A percentile compares a stretch with the other conserved stretches of the same genome.
phyloP scores from a whole-genome alignment of 495 filamentous ascomycete species.

The Aeminium ludgeri region DNA sequence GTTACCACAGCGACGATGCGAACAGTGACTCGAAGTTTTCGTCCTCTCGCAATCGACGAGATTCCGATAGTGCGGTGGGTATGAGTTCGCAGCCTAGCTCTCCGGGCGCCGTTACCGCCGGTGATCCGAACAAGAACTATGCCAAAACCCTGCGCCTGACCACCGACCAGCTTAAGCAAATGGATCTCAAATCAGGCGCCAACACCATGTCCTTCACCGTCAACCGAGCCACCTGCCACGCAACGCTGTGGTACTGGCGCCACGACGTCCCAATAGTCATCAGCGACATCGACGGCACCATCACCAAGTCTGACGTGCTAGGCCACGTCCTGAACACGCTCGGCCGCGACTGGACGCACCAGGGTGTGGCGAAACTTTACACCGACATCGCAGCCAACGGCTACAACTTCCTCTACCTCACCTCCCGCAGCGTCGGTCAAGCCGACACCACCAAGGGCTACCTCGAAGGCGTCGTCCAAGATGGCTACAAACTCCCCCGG shows the following conservation, averaged over 20 bases:
- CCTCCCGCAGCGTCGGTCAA: slow-evolving; percentile 82
- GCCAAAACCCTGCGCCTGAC: slow-evolving; percentile 95
- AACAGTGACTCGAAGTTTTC: slow-evolving; percentile 33
- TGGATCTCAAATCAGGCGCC: slow-evolving; percentile 64
- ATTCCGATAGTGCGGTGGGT: slow-evolving; percentile 37
- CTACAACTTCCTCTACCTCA: slow-evolving; percentile 97
- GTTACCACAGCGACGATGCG: slow-evolving; percentile 77
- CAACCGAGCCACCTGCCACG: slow-evolving; percentile 79
- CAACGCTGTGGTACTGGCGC: slow-evolving; percentile 84
- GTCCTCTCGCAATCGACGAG: slow-evolving; percentile 26
- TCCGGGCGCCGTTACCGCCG: slow-evolving; percentile 37
- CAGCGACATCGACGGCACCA: slow-evolving; percentile 96
- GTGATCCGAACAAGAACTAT: slow-evolving; percentile 67
- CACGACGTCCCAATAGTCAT: slow-evolving; percentile 86
- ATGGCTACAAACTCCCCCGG: slow-evolving; percentile 67
- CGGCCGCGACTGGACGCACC: slow-evolving; percentile 94
- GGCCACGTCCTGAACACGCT: slow-evolving; percentile 98
- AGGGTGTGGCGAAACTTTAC: slow-evolving; percentile 91
- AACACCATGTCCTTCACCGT: slow-evolving; percentile 95
- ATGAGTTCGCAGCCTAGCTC: slow-evolving; percentile 64
- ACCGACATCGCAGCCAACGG: slow-evolving; percentile 90
- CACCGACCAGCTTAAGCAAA: slow-evolving; percentile 79
- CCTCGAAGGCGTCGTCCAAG: slow-evolving; percentile 75
- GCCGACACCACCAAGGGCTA: slow-evolving; percentile 84
- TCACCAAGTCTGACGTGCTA: slow-evolving; percentile 94